These are phyloP conservation scores for Rhodotorula sp. DNA, from an alignment of 1,284 basidiomycete species.

Conservation along the genomic window DNA sequence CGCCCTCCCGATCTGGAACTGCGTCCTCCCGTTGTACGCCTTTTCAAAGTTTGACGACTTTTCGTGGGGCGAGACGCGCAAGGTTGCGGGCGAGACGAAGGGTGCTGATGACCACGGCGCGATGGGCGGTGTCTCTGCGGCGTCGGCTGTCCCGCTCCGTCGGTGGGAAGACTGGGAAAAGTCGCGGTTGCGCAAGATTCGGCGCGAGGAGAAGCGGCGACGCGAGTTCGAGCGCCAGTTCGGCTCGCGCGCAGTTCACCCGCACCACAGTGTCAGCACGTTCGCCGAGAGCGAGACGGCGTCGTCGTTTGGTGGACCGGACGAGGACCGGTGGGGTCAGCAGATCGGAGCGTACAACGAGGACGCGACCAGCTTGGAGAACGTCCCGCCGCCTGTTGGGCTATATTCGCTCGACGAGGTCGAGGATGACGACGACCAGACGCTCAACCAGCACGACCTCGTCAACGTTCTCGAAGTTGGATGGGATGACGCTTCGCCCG, in stretches of 20 bases:
- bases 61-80: slow-evolving; percentile 98
- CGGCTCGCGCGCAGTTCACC: slow-evolving; percentile 59
- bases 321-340: slow-evolving; percentile 88
- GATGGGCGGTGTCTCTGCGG: slow-evolving; percentile 55
- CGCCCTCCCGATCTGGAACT: slow-evolving; percentile 90
- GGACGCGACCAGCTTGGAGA: slow-evolving; percentile 57
- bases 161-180: slow-evolving; percentile 99
- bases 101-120: slow-evolving; percentile 68
- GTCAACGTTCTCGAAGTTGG: slow-evolving; percentile 85
- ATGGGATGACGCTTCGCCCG: slow-evolving; percentile 63
- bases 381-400: slow-evolving; percentile 73
- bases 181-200: slow-evolving; percentile 86
- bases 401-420: slow-evolving; percentile 44
- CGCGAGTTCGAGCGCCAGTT: slow-evolving; percentile 71
- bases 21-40: slow-evolving; percentile 77
- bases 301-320: slow-evolving; percentile 63
- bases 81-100: slow-evolving; percentile 86
- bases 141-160: slow-evolving; percentile 74
- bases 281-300: slow-evolving; percentile 55
- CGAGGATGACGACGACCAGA: slow-evolving; percentile 25
- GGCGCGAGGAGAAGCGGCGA: slow-evolving; percentile 81
- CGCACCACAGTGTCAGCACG: slow-evolving; percentile 55
- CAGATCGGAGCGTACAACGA: slow-evolving; percentile 88
- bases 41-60: slow-evolving; percentile 99
- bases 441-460: slow-evolving; percentile 68